Evolutionary conservation across 306 rosid genomes (phyloP).

Genomic region (Quercus gilva): DNA sequence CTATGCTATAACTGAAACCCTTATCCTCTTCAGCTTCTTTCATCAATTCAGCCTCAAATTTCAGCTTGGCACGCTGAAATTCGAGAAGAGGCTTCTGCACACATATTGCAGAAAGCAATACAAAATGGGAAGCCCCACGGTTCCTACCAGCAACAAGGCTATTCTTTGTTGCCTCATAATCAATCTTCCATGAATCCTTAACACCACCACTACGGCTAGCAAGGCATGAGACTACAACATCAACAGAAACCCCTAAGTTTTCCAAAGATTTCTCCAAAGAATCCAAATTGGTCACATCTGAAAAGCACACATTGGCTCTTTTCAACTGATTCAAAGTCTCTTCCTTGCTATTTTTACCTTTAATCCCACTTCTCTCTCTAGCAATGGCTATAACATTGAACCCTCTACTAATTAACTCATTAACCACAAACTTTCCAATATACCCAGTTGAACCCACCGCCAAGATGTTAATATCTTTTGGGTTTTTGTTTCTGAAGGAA

Average conservation of each 20-base stretch:
- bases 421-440: conserved; percentile 86
- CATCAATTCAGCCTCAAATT: conserved; percentile 77
- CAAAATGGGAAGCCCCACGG: conserved; percentile 84
- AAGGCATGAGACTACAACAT: conserved; percentile 91
- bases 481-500: conserved; percentile 58
- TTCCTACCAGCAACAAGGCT: conserved; percentile 83
- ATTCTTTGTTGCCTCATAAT: conserved; percentile 91
- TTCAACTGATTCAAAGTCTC: conserved; percentile 55
- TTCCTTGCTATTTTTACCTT: conserved; percentile 56
- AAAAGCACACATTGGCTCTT: conserved; percentile 77
- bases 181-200: conserved; percentile 95
- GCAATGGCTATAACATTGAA: conserved; percentile 75
- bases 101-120: conserved; percentile 90
- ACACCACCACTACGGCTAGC: conserved; percentile 93
- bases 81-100: conserved; percentile 98
- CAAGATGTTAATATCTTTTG: conserved; percentile 68
- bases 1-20: conserved; percentile 77
- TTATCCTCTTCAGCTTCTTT: conserved; percentile 50
- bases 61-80: conserved; percentile 90
- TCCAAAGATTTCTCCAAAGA: conserved; percentile 53
- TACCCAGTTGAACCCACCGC: conserved; percentile 97
- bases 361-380: conserved; percentile 86
- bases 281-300: conserved; percentile 76
- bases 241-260: conserved; percentile 49
- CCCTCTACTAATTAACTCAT: conserved; percentile 76